Evolutionary conservation across 495 filamentous ascomycete genomes (phyloP), one percentile per base, ranked within the genome.

Genomic region (Letharia lupina): DNA sequence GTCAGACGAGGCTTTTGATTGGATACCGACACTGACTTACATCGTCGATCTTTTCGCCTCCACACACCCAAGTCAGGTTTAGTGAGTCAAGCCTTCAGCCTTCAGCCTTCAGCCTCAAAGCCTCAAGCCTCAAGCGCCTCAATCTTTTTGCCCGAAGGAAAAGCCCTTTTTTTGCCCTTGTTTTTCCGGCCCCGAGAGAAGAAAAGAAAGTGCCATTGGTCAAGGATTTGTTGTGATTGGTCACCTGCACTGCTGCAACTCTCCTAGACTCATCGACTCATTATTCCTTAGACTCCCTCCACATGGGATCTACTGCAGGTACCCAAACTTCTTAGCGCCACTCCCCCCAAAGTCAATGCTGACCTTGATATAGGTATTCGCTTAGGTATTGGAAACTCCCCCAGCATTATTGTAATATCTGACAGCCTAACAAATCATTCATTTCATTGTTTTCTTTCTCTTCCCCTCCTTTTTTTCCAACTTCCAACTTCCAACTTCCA

Each of bases 221-320:
- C 20, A 50, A 50, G 23, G 23, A 28, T 28, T 28, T 48, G 3
- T 23, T 48, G 45, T 12, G 11, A 52, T 11, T 52, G 1, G 48
- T 31, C 48, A 52, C 48, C 31, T 23, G 8, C 28, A 52, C 28
- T 28, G 23, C 23, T 28, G 23, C 23, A 28, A 28, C 23, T 28
- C 23, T 28, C 23, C 23, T 28, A 28, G 23, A 28, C 23, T 28
- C 23, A 28, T 28, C 23, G 23, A 28, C 23, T 28, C 23, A 28
- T 28, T 28, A 0, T 28, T 28, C 23, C 23, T 28, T 28, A 28
- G 23, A 28, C 48, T 31, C 48, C 48, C 8, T 12, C 20, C 23
- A 52, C 48, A 31, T 52, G 48, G 28, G 4, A 28, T 31, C 57
- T 65, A 61, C 64, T 66, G 64, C 64, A 66, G 64, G 64, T 66